phyloP scores from a whole-genome alignment of 1,284 basidiomycete species.

The Tilletia horrida region DNA sequence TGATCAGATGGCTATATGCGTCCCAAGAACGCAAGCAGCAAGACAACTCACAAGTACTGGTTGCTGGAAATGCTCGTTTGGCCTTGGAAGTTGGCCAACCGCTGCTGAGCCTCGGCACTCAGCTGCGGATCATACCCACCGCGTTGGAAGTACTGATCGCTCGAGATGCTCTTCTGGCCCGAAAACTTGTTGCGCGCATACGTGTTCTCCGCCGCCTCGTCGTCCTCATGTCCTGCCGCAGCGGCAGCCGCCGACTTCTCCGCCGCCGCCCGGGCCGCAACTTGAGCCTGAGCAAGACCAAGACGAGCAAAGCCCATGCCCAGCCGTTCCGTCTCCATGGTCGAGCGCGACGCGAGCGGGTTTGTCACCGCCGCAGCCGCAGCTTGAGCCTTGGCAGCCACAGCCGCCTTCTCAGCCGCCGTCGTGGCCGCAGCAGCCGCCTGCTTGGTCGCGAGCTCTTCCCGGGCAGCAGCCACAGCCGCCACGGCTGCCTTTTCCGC shows the following conservation, averaged over 20 bases:
- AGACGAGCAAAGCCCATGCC: constrained; percentile 79
- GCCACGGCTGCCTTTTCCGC: constrained; percentile 13
- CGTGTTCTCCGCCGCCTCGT: constrained; percentile 59
- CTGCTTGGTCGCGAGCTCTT: constrained; percentile 1
- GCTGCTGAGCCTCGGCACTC: constrained; percentile 72
- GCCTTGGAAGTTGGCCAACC: constrained; percentile 81
- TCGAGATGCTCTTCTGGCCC: constrained; percentile 79
- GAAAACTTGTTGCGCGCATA: constrained; percentile 88
- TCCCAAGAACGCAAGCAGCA: neutral
- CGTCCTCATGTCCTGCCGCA: constrained; percentile 18
- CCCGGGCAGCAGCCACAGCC: constrained; percentile 6
- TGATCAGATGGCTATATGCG: constrained; percentile 55
- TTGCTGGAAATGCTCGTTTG: constrained; percentile 85
- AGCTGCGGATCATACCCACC: constrained; percentile 77
- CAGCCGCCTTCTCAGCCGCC: constrained; percentile 13
- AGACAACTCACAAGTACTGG: constrained; percentile 57
- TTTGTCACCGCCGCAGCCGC: constrained; percentile 37
- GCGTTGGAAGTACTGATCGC: constrained; percentile 94
- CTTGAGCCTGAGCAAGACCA: constrained; percentile 62
- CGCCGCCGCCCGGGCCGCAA: constrained; percentile 39
- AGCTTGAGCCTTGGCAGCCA: constrained; percentile 20
- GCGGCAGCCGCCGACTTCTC: constrained; percentile 33
- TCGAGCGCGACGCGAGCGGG: constrained; percentile 18
- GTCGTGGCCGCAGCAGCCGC: constrained; percentile 16
- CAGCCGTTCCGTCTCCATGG: constrained; percentile 64